These are phyloP conservation scores for Dactylorhiza incarnata DNA, from an alignment of 106 monocot genomes.

Conservation along the genomic window DNA sequence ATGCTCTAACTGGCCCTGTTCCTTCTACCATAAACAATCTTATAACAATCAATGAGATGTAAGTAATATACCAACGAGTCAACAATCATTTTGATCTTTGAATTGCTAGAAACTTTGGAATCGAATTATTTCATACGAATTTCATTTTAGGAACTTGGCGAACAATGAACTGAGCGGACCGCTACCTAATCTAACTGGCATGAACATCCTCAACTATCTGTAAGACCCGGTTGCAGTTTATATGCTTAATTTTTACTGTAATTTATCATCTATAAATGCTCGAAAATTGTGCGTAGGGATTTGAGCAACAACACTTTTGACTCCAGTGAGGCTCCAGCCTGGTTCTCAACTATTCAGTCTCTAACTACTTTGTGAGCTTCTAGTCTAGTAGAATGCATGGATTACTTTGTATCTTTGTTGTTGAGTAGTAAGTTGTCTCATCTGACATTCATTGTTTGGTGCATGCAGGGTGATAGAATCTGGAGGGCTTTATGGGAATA, in stretches of 20 bases:
- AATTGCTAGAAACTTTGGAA: neutral
- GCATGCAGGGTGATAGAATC: constrained; percentile 49
- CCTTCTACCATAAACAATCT: constrained; percentile 65
- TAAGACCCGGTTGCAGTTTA: constrained; percentile 27
- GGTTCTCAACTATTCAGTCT: constrained; percentile 49
- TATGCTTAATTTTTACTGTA: neutral
- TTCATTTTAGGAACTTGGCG: constrained; percentile 59
- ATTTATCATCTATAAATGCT: neutral
- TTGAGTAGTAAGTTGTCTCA: neutral
- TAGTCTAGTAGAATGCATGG: neutral
- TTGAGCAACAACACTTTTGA: constrained; percentile 84
- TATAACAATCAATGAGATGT: constrained; percentile 49
- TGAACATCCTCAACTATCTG: constrained; percentile 53
- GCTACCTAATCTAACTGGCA: constrained; percentile 49
- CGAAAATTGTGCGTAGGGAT: constrained; percentile 37
- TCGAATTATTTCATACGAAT: neutral
- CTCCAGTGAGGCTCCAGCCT: constrained; percentile 40
- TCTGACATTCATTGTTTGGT: constrained; percentile 4
- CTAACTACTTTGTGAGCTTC: constrained; percentile 61
- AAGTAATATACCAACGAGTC: constrained; percentile 22
- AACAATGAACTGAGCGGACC: constrained; percentile 58
- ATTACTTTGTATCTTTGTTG: neutral
- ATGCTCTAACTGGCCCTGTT: constrained; percentile 51
- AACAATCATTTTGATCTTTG: neutral
- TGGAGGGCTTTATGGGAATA: constrained; percentile 36